Evolutionary conservation across 257 asterid species (phyloP), one percentile per base, ranked within the genome.

Genomic region (Nyctanthes arbortristis): DNA sequence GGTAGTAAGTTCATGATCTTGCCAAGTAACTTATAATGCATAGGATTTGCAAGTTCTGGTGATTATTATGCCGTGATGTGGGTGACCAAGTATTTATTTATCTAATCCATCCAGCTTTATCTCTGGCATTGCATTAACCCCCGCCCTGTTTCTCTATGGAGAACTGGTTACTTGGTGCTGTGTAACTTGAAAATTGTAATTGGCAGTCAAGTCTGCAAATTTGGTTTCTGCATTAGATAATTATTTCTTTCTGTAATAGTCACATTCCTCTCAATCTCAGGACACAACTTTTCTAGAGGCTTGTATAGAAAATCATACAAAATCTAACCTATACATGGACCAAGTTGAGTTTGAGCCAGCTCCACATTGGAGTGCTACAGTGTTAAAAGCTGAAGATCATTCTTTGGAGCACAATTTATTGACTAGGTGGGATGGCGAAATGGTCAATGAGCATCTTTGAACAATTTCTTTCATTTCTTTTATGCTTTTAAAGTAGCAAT

Each of bases 261-360:
- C 55, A 39, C 74, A 61, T 16, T 34, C 52, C 35, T 63, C 73
- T 75, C 75, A 72, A 36, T 77, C 86, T 78, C 96, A 93, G 99
- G 96, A 89, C 69, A 77, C 82, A 22, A 93, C 96, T 28, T 84
- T 93, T 79, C 62, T 93, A 84, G 99, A 93, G 85, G 96, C 96
- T 55, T 91, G 99, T 84, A 82, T 93, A 69, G 99, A 93, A 77
- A 93, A 93, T 72, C 94, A 93, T 83, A 93, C 99, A 39, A 93
- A 93, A 85, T 82, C 96, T 74, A 87, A 89, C 82, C 96, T 93
- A 59, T 93, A 71, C 83, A 91, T 93, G 97, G 99, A 89, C 82
- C 97, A 93, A 93, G 99, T 93, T 66, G 99, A 93, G 73, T 93
- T 93, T 77, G 99, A 93, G 88, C 96, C 97, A 1, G 85, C 95